These are phyloP conservation scores for Hypsizygus marmoreus DNA, from an alignment of 768 basidiomycete genomes.

Conservation along the genomic window DNA sequence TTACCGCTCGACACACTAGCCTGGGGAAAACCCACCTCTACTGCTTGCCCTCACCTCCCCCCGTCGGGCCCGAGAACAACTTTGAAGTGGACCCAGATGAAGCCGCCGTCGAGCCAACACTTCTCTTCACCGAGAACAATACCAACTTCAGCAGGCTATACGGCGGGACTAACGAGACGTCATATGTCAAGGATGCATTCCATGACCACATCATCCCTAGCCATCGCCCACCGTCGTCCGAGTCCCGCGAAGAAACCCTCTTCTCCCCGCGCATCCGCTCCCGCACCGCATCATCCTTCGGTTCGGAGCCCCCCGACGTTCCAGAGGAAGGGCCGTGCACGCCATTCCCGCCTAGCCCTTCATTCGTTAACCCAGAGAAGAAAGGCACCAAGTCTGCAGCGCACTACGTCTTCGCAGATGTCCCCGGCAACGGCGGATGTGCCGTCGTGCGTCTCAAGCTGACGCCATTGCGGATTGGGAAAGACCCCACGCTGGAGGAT, in stretches of 20 bases:
- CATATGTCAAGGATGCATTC: constrained; percentile 95
- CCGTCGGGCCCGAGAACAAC: constrained; percentile 72
- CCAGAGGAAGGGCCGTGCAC: constrained; percentile 60
- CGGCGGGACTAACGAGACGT: constrained; percentile 79
- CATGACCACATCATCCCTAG: constrained; percentile 93
- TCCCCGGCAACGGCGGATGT: constrained; percentile 91
- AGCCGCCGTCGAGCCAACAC: constrained; percentile 75
- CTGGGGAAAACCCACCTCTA: constrained; percentile 82
- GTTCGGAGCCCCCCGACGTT: constrained; percentile 37
- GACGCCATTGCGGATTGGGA: constrained; percentile 73
- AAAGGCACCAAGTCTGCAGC: constrained; percentile 92
- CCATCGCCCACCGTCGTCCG: constrained; percentile 67
- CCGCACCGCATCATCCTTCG: constrained; percentile 46
- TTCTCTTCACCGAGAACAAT: constrained; percentile 96
- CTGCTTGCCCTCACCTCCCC: constrained; percentile 90
- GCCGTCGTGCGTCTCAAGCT: constrained; percentile 94
- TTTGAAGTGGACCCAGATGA: constrained; percentile 63
- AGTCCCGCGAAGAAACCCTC: constrained; percentile 44
- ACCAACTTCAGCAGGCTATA: constrained; percentile 94
- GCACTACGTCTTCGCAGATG: constrained; percentile 84
- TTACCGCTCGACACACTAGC: constrained; percentile 72
- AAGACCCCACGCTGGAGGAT: constrained; percentile 81
- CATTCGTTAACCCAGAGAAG: constrained; percentile 84
- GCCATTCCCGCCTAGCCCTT: constrained; percentile 51
- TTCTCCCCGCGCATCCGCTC: constrained; percentile 54